Evolutionary conservation across 345 rosid species (phyloP), one percentile per base, ranked within the genome.

Genomic region (Toxicodendron radicans): DNA sequence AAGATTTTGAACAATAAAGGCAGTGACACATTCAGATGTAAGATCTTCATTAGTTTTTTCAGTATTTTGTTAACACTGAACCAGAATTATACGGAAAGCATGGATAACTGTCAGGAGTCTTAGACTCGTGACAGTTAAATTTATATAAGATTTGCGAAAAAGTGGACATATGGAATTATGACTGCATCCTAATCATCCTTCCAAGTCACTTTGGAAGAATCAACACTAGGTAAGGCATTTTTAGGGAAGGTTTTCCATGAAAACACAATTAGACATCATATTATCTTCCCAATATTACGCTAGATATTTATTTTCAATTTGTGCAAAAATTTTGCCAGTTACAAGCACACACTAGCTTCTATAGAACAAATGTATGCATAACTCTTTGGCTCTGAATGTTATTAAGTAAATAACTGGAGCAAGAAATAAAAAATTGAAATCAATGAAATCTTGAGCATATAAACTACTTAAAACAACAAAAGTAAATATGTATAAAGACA

Each of bases 391-490:
- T 27, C 30, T 27, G 30, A 27, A 27, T 27, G 30, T 27, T 27
- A 27, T 27, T 64, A 7, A 3, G 66, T 16, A 48, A 59, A 27
- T 10, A 71, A 45, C 5, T 27, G 30, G 23, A 71, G 11, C 10
- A 57, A 21, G 9, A 70, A 38, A 59, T 3, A 30, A 45, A 24
- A 71, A 32, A 8, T 2, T 13, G 18, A 11, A 21, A 10, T n/a
- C 58, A n/a, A 57, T 24, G n/a, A 56, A 33, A 70, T 35, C 38
- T 13, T 5, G 30, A 33, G 45, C 17, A 46, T 23, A 24, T 43
- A 48, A 18, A 67, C 70, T 73, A 27, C 51, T 21, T 4, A 35
- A 67, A 54, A 66, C 33, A 66, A 60, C 48, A 58, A 4, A 60
- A 68, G 48, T 49, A 45, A 53, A 68, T 32, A 38, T 64, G 16